Conservation (phyloP, 345 rosid species). For the Heritiera fomes region DNA sequence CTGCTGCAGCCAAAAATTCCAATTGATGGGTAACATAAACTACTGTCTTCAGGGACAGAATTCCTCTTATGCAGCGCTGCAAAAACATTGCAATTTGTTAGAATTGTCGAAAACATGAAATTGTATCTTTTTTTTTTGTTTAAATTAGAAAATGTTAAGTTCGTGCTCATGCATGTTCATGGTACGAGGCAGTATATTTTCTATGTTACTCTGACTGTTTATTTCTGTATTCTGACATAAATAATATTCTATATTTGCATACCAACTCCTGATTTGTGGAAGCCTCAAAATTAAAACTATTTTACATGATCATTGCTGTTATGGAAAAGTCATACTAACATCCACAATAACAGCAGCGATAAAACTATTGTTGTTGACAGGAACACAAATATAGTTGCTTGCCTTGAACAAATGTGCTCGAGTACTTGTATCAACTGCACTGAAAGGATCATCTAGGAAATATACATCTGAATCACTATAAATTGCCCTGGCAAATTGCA, state of each 20-base stretch:
- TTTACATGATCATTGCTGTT: not conserved
- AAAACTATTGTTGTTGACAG: too few relatives aligned
- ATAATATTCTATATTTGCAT: not conserved
- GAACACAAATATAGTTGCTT: not conserved
- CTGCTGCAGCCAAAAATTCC: slow-evolving; percentile 20
- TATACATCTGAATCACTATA: slow-evolving; percentile 15
- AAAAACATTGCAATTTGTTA: not conserved
- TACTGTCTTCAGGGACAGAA: slow-evolving; percentile 18
- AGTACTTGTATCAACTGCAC: not conserved
- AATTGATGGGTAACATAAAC: slow-evolving; percentile 21
- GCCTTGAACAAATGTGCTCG: slow-evolving; percentile 8
- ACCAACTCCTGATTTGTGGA: too few relatives aligned
- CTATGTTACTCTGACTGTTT: not conserved
- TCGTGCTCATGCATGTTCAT: not conserved
- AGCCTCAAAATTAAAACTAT: too few relatives aligned
- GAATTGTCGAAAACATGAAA: not conserved
- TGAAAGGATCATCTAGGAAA: slow-evolving; percentile 11
- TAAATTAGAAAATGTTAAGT: not conserved
- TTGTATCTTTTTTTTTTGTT: not conserved
- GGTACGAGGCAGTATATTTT: not conserved
- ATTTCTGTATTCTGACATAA: not conserved
- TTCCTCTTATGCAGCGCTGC: slow-evolving; percentile 14
- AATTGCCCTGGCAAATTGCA: slow-evolving; percentile 8
- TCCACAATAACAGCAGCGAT: too few relatives aligned
- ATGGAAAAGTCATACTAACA: too few relatives aligned